A percentile compares a stretch with the other conserved stretches of the same genome.
These are phyloP conservation scores for Penicillium nordicum DNA, from an alignment of 2,329 filamentous ascomycete species.

Conservation along the genomic window DNA sequence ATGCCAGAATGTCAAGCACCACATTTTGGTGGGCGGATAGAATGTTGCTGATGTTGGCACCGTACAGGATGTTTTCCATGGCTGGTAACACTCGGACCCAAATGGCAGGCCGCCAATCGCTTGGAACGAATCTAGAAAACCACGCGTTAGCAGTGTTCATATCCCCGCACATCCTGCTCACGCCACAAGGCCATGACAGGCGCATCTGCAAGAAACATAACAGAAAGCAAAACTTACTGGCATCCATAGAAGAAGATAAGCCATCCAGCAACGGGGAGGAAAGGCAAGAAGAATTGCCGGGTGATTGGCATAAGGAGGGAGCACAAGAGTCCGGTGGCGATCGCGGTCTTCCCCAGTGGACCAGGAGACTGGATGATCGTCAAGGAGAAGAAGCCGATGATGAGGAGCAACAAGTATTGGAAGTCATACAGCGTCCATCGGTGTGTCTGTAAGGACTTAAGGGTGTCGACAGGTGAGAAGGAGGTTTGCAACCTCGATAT, in stretches of 20 bases:
- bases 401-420: slow-evolving; percentile 74
- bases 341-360: slow-evolving; percentile 71
- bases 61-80: slow-evolving; percentile 93
- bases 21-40: slow-evolving; percentile 84
- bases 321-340: slow-evolving; percentile 63
- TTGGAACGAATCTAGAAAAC: slow-evolving; percentile 71
- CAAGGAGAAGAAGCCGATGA: slow-evolving; percentile 76
- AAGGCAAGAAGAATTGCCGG: slow-evolving; percentile 86
- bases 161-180: not conserved
- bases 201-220: not conserved
- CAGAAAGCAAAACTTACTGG: slow-evolving; percentile 62
- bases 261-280: slow-evolving; percentile 80
- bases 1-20: slow-evolving; percentile 80
- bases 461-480: slow-evolving; percentile 73
- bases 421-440: slow-evolving; percentile 79
- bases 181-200: not conserved
- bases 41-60: slow-evolving; percentile 92
- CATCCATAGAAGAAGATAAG: slow-evolving; percentile 88
- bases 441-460: slow-evolving; percentile 71
- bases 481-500: slow-evolving; percentile 77
- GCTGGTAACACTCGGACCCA: slow-evolving; percentile 94
- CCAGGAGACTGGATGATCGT: slow-evolving; percentile 76
- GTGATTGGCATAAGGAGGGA: slow-evolving; percentile 79
- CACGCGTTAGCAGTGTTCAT: slow-evolving; percentile 19
- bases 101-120: slow-evolving; percentile 84